A percentile compares a stretch with the other conserved stretches of the same genome.
Conservation (phyloP, 306 rosid species). For the Quercus mongolica region DNA sequence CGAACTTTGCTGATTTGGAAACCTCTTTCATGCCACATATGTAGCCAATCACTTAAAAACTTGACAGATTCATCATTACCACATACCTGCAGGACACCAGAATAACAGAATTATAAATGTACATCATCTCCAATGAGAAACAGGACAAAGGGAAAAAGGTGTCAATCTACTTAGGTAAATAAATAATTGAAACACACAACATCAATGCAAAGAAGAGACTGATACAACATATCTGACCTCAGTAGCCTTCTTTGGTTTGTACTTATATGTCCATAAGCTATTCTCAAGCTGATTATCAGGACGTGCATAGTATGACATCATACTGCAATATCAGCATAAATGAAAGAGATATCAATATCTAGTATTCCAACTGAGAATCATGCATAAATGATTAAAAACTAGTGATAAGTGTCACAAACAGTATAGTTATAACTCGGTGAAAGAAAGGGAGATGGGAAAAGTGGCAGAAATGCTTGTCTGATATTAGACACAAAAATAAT, state of each 20-base stretch:
- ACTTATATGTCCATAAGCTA: slow-evolving; percentile 68
- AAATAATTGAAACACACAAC: slow-evolving; percentile 15
- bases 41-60: slow-evolving; percentile 71
- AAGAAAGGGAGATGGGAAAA: neutral
- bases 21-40: slow-evolving; percentile 59
- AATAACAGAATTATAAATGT: neutral
- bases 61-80: slow-evolving; percentile 74
- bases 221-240: slow-evolving; percentile 51
- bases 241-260: slow-evolving; percentile 69
- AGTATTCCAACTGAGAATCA: slow-evolving; percentile 7
- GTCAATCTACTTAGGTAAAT: slow-evolving; percentile 1
- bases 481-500: neutral
- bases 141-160: neutral
- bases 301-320: slow-evolving; percentile 40
- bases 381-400: slow-evolving; percentile 9
- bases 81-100: slow-evolving; percentile 57
- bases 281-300: slow-evolving; percentile 40
- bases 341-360: slow-evolving; percentile 14
- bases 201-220: neutral
- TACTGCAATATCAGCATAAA: slow-evolving; percentile 39
- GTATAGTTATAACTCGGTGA: neutral
- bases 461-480: neutral
- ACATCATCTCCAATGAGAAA: neutral
- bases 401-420: neutral
- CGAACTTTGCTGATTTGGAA: slow-evolving; percentile 34